Base-by-base conservation (phyloP, 352 stramenopile genomes). In the Pythium dissimile region DNA sequence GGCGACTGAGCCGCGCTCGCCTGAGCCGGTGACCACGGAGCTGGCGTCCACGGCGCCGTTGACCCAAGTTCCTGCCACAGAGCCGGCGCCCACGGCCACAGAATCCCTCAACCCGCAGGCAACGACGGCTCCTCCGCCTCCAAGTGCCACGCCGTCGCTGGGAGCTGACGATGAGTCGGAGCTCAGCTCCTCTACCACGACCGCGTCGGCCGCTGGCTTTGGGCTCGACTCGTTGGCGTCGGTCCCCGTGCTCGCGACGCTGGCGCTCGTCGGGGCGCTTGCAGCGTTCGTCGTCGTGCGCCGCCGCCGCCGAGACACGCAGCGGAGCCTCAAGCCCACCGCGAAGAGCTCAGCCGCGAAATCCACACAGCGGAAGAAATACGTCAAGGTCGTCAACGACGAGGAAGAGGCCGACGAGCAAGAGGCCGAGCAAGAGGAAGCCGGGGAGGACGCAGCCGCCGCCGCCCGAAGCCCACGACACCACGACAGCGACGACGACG, bases 401-500 rank as follows among this genome's bases (percentile, higher is more conserved):
- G 55, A 65, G 11, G 55, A 57, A 12, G 50, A 62, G n/a, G 61
- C 47, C 20, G 47, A 68, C 13, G 55, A 65, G 6, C 43, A 57
- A 15, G 50, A 62, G 13, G 61, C 38, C 38, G 52, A 43, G 37
- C 35, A 56, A 18, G 12, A 26, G 16, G 32, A 55, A 24, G 32
- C 23, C 24, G 35, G 18, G 9, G 23, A 46, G 11, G 23, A 44
- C 15, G 28, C 31, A 20, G 24, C 23, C 35, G 41, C 21, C 32
- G 32, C 21, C 30, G 16, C 11, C 16, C 32, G n/a, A 5, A 24
- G 31, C 11, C 26, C 42, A 18, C 30, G 13, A 20, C 41, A 55
- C 21, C 38, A 62, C n/a, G 54, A 62, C 35, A 55, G 49, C 44
- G 48, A 53, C 44, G 61, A 73, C 32, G 65, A 69, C 18, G 58